Conservation (phyloP, 140 eudicot species). For the Ambrosia hybrid region DNA sequence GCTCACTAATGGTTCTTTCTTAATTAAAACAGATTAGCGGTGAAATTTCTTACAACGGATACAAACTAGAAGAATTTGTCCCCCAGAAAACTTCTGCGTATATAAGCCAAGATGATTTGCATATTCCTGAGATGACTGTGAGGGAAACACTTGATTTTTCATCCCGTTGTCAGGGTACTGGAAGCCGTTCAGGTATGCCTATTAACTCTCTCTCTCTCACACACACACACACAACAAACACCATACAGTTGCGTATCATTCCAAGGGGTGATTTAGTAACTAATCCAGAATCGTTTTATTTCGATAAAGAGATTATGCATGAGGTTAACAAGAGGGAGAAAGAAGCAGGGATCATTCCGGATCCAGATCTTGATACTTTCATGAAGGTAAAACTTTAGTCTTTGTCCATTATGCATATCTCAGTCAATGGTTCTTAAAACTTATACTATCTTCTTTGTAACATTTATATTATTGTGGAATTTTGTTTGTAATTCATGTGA, state of each 20-base stretch:
- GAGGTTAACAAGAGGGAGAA: conserved; percentile 70
- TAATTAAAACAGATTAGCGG: conserved; percentile 45
- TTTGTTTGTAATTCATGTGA: neutral
- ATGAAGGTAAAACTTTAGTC: conserved; percentile 55
- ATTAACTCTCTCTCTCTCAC: neutral
- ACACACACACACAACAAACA: neutral
- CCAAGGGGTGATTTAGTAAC: conserved; percentile 11
- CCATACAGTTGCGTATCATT: conserved; percentile 1
- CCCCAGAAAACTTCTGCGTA: conserved; percentile 60
- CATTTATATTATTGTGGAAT: conserved; percentile 5
- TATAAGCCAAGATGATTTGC: conserved; percentile 58
- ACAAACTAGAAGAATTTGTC: conserved; percentile 51
- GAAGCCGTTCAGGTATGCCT: conserved; percentile 59
- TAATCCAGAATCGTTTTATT: neutral
- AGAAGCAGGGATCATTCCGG: conserved; percentile 60
- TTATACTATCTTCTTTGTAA: too few species aligned
- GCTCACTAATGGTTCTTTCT: neutral
- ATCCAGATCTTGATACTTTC: conserved; percentile 64
- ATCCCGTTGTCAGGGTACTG: conserved; percentile 69
- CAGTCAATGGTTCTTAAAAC: neutral
- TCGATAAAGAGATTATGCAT: conserved; percentile 45
- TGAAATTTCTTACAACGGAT: conserved; percentile 58
- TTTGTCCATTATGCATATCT: neutral
- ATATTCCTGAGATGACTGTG: conserved; percentile 70
- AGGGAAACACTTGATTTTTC: conserved; percentile 80